Evolutionary conservation across 768 basidiomycete species (phyloP).

Genomic region (Arthromyces matolae): DNA sequence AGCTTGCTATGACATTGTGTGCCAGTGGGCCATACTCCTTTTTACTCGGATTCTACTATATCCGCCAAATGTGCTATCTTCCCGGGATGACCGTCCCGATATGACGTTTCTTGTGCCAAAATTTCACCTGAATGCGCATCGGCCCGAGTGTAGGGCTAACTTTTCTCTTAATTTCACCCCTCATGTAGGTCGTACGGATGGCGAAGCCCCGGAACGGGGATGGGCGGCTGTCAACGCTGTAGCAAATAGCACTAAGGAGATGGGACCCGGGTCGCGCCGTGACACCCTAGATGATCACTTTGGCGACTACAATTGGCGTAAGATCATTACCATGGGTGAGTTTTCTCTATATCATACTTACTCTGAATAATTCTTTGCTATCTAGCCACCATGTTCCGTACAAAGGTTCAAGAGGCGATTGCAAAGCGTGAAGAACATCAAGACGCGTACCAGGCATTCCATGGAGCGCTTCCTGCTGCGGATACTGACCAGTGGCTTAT

Average conservation of each 20-base stretch:
- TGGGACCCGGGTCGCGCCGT: constrained; percentile 29
- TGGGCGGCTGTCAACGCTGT: constrained; percentile 28
- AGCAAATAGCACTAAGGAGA: constrained; percentile 29
- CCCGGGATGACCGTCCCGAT: neutral
- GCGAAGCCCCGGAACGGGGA: constrained; percentile 29
- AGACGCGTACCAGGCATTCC: too few relatives aligned
- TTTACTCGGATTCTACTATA: constrained; percentile 15
- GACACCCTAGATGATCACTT: constrained; percentile 27
- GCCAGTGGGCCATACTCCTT: constrained; percentile 15
- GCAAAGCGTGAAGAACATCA: too few relatives aligned
- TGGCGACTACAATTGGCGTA: constrained; percentile 26
- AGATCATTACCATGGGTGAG: constrained; percentile 22
- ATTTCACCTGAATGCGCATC: constrained; percentile 24
- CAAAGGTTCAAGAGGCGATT: too few relatives aligned
- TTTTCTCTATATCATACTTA: constrained; percentile 1
- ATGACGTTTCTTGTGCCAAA: constrained; percentile 21
- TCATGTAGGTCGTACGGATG: constrained; percentile 31
- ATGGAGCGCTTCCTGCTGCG: neutral
- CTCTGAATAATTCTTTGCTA: too few relatives aligned
- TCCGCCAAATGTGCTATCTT: neutral
- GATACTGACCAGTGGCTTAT: constrained; percentile 5
- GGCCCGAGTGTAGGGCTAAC: constrained; percentile 15
- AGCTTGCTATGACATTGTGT: too few relatives aligned
- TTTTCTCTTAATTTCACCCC: constrained; percentile 26
- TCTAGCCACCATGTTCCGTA: too few relatives aligned